These are phyloP conservation scores for Pseudevernia furfuracea DNA, from an alignment of 495 filamentous ascomycete species.

Conservation along the genomic window DNA sequence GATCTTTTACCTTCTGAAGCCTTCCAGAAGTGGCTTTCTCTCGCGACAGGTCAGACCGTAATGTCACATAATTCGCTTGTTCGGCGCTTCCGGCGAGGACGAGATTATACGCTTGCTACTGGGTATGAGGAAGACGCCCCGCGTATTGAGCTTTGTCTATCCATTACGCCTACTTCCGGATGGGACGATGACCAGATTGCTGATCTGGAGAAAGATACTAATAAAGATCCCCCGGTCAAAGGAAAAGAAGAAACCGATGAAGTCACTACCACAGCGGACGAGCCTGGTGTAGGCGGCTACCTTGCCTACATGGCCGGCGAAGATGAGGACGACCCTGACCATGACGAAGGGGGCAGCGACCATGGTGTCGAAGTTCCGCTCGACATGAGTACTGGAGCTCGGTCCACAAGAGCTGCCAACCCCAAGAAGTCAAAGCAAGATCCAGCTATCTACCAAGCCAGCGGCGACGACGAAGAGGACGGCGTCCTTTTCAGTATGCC, in stretches of 20 bases:
- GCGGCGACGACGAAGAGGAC: conserved; percentile 69
- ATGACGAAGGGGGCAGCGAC: conserved; percentile 22
- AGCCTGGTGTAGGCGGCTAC: conserved; percentile 67
- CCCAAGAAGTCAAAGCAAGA: conserved; percentile 42
- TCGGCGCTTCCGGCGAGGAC: conserved; percentile 74
- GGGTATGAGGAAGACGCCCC: conserved; percentile 67
- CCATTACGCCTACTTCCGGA: conserved; percentile 69
- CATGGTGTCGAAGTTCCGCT: conserved; percentile 23
- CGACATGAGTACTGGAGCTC: conserved; percentile 21
- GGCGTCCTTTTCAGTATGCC: conserved; percentile 85
- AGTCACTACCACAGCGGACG: conserved; percentile 31
- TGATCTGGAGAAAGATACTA: conserved; percentile 42
- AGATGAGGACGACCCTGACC: conserved; percentile 47
- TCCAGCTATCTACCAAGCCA: conserved; percentile 76
- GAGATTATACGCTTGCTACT: conserved; percentile 89
- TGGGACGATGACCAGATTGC: conserved; percentile 69
- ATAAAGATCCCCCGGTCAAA: conserved; percentile 32
- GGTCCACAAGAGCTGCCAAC: conserved; percentile 22
- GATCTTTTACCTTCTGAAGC: conserved; percentile 71
- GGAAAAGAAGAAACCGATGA: conserved; percentile 28
- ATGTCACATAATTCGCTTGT: conserved; percentile 62
- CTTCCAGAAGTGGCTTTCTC: conserved; percentile 84
- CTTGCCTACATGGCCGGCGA: conserved; percentile 90
- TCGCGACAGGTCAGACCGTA: conserved; percentile 61
- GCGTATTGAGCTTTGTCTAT: conserved; percentile 77